Evolutionary conservation across 371 early-diverging fungal species (phyloP), one percentile per base, ranked within the genome.

Genomic region (Mucor saturninus): DNA sequence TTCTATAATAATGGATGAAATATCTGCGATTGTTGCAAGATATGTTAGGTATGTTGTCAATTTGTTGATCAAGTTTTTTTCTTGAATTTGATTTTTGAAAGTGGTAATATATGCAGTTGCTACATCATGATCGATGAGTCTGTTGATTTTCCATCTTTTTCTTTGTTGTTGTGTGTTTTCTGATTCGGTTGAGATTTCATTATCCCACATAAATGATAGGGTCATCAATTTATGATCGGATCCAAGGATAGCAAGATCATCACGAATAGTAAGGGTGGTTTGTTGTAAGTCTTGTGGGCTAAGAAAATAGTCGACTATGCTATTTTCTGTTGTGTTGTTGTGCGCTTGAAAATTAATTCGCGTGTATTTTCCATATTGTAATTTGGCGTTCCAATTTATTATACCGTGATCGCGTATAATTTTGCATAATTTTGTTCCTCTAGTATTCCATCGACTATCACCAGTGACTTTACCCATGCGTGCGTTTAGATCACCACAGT

Each of bases 401-500:
- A 49, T 11, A n/a, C 35, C 13, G 5, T 38, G 26, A 7, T 29
- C 9, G 37, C 40, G 10, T 38, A 61, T 53, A 5, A 29, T 26
- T 7, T 40, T 15, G 28, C 6, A 7, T 2, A 59, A 52, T 35
- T 35, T 52, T 4, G 9, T 28, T 14, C 54, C 64, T n/a, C 54
- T 6, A 13, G 37, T 10, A 21, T 43, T 58, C 11, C 40, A 51
- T 28, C 15, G 13, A 15, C 2, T 10, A 15, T 58, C 64, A 14
- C 59, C 64, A 29, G 39, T 58, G 3, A 9, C 7, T 4, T 9
- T 5, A 5, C 45, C 53, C n/a, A 64, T 31, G 4, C 58, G 21
- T 4, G 54, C 59, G 45, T 64, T 64, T 11, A 64, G 30, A 29
- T 57, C 58, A 1, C 64, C 59, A 46, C 64, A 64, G 11, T 58